Evolutionary conservation across 2,329 filamentous ascomycete genomes (phyloP).

Genomic region (Aspergillus hortae): DNA sequence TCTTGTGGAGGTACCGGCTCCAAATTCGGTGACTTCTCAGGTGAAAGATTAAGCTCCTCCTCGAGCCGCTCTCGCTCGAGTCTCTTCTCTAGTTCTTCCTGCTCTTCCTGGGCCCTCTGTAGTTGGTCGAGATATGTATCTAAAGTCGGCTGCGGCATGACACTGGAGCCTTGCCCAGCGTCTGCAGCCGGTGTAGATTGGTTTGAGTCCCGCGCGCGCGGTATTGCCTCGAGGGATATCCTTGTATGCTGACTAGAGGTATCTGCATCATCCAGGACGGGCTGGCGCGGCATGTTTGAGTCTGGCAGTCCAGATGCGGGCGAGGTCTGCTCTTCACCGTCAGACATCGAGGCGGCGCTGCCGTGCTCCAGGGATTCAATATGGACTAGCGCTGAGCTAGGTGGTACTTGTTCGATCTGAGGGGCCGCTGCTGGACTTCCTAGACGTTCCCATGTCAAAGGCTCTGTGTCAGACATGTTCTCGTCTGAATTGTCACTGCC

Average conservation of each 20-base stretch:
- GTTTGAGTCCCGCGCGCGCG: slow-evolving; percentile 3
- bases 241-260: slow-evolving; percentile 10
- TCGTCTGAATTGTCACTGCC: slow-evolving; percentile 7
- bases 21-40: slow-evolving; percentile 1
- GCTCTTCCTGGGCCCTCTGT: slow-evolving; percentile 9
- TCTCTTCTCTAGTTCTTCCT: slow-evolving; percentile 6
- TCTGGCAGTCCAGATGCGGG: neutral
- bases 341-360: neutral
- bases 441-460: slow-evolving; percentile 5
- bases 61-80: slow-evolving; percentile 8
- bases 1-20: slow-evolving; percentile 1
- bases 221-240: slow-evolving; percentile 10
- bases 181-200: slow-evolving; percentile 1
- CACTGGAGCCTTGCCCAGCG: slow-evolving; percentile 1
- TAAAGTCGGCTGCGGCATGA: slow-evolving; percentile 1
- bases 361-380: neutral
- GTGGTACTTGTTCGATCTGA: neutral
- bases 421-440: neutral
- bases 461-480: slow-evolving; percentile 8
- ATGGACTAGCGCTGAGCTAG: neutral
- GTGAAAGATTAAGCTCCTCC: slow-evolving; percentile 7
- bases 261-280: slow-evolving; percentile 3
- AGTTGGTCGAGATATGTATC: slow-evolving; percentile 7
- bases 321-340: neutral
- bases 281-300: slow-evolving; percentile 1